These are phyloP conservation scores for Nicotiana undulata DNA, from an alignment of 257 asterid genomes.

Conservation along the genomic window DNA sequence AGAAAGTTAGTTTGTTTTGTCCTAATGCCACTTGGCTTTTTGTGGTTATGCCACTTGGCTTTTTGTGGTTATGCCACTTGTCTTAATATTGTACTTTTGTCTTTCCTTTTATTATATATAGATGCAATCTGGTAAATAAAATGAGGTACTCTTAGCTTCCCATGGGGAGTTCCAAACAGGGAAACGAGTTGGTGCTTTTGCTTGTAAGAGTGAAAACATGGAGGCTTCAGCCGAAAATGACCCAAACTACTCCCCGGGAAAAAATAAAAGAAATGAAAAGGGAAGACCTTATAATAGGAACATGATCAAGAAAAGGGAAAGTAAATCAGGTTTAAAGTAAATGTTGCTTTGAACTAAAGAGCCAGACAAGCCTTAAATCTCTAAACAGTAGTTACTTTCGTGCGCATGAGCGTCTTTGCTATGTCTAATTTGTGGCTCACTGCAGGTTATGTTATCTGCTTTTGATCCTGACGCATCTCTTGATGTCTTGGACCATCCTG, in stretches of 20 bases:
- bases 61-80: no score
- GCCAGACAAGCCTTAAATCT: background rate
- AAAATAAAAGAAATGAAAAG: background rate
- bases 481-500: constrained; percentile 78
- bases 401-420: background rate
- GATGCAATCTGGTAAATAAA: background rate
- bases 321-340: background rate
- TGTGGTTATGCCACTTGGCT: no score
- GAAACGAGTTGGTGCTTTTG: background rate
- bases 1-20: no score
- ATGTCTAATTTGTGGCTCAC: constrained; percentile 1
- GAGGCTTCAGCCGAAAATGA: background rate
- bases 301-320: background rate
- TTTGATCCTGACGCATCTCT: constrained; percentile 69
- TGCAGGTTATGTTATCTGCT: constrained; percentile 80
- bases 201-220: background rate
- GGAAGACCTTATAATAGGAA: background rate
- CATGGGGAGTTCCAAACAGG: background rate
- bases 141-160: background rate
- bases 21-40: no score
- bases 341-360: background rate
- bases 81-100: no score
- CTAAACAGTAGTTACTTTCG: background rate
- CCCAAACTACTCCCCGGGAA: background rate
- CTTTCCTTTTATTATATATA: no score